Percentiles rank a stretch among this genome's conserved stretches.
Conservation (phyloP, 2,329 filamentous ascomycete species). For the Fusarium sarcochroum region DNA sequence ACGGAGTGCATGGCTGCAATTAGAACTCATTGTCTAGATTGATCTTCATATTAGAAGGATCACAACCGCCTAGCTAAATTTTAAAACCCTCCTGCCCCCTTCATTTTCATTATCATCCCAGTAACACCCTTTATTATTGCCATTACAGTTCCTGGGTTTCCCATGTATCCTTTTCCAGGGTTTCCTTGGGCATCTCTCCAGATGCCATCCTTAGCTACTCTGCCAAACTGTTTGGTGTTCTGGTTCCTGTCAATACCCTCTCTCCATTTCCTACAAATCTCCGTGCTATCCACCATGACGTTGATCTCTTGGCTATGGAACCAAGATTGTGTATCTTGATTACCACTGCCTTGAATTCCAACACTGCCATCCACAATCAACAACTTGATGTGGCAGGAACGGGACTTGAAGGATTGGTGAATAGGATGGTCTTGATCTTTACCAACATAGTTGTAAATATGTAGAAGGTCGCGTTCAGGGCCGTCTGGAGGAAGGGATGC, state of each 20-base stretch:
- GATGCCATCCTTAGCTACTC: constrained; percentile 42
- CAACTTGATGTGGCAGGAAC: constrained; percentile 83
- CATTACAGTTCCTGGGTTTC: constrained; percentile 30
- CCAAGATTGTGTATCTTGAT: constrained; percentile 86
- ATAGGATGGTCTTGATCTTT: constrained; percentile 80
- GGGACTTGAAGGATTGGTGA: constrained; percentile 73
- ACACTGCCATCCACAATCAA: constrained; percentile 79
- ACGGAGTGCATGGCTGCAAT: too few species aligned
- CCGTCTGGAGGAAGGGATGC: constrained; percentile 63
- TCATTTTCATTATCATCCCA: constrained; percentile 37
- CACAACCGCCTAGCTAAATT: too few species aligned
- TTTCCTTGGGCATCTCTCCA: constrained; percentile 36
- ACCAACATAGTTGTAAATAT: constrained; percentile 78
- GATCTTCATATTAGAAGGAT: too few species aligned
- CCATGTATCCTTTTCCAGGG: constrained; percentile 36
- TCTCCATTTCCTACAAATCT: constrained; percentile 74
- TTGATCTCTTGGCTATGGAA: constrained; percentile 85
- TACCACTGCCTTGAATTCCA: constrained; percentile 81
- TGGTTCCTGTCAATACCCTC: constrained; percentile 74
- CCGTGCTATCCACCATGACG: constrained; percentile 76
- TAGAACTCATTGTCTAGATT: too few species aligned
- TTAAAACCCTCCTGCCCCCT: constrained; percentile 19
- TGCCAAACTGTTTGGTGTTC: constrained; percentile 73
- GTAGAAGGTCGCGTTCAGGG: constrained; percentile 56
- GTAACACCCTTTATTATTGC: constrained; percentile 27